phyloP scores from a whole-genome alignment of 1,139 yeast species.

The Diutina sp. region DNA sequence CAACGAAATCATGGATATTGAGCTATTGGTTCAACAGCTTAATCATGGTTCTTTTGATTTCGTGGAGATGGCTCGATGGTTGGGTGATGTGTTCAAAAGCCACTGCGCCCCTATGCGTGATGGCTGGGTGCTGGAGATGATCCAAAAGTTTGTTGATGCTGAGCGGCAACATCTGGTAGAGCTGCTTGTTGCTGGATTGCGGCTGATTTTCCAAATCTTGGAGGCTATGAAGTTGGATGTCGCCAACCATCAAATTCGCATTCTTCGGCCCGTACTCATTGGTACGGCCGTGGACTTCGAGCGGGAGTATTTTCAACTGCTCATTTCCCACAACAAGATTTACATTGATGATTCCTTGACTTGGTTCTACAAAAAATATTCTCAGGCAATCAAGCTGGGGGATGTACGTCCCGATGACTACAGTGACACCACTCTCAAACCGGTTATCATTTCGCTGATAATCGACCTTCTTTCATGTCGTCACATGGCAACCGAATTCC shows the following conservation, averaged over 20 bases:
- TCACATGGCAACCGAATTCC: constrained; percentile 73
- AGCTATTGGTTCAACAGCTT: constrained; percentile 64
- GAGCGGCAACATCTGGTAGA: constrained; percentile 38
- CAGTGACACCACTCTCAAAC: constrained; percentile 13
- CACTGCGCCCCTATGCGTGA: constrained; percentile 97
- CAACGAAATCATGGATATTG: constrained; percentile 66
- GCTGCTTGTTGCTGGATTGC: constrained; percentile 61
- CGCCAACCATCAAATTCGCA: constrained; percentile 86
- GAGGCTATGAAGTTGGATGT: constrained; percentile 97
- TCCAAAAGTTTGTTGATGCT: constrained; percentile 51
- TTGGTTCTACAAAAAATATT: constrained; percentile 49
- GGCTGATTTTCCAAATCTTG: constrained; percentile 69
- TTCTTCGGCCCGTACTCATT: constrained; percentile 70
- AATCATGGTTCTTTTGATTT: constrained; percentile 58
- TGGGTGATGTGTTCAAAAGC: constrained; percentile 56
- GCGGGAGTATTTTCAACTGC: constrained; percentile 69
- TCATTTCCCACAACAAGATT: constrained; percentile 54
- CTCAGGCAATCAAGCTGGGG: constrained; percentile 7
- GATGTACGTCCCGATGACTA: not conserved
- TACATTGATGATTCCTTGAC: constrained; percentile 52
- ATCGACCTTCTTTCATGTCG: constrained; percentile 63
- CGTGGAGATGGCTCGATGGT: constrained; percentile 56
- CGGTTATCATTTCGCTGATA: constrained; percentile 33
- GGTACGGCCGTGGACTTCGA: constrained; percentile 91
- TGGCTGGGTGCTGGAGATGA: constrained; percentile 80